Evolutionary conservation across 192 early-diverging fungal species (phyloP).

Genomic region (Coemansia sp.): DNA sequence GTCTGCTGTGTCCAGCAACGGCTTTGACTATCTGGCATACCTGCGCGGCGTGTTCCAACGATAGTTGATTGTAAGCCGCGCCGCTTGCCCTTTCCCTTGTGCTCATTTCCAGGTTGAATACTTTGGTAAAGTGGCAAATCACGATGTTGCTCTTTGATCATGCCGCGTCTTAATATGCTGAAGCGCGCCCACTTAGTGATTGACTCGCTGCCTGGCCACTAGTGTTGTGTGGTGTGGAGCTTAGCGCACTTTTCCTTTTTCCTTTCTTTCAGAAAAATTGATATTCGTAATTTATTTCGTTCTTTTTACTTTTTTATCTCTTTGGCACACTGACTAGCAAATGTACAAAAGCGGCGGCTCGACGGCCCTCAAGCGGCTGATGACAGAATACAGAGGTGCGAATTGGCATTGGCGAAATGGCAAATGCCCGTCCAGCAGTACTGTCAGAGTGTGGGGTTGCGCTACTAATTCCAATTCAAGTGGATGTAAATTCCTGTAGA

Average conservation of each 20-base stretch:
- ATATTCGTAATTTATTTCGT: background rate
- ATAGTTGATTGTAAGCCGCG: too few relatives aligned
- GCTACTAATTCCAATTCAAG: background rate
- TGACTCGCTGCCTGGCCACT: too few relatives aligned
- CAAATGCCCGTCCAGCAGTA: background rate
- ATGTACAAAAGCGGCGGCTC: conserved; percentile 59
- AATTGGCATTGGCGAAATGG: background rate
- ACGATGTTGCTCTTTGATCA: too few relatives aligned
- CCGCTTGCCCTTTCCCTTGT: background rate
- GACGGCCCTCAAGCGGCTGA: conserved; percentile 81
- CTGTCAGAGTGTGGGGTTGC: background rate
- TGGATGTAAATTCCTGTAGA: conserved; percentile 54
- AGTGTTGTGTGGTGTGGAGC: too few relatives aligned
- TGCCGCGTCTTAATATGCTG: too few relatives aligned
- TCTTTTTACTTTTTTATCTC: conserved; percentile 12
- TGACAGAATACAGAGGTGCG: conserved; percentile 87
- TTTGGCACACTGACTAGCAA: conserved; percentile 10
- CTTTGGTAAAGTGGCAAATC: too few relatives aligned
- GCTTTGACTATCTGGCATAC: conserved; percentile 76
- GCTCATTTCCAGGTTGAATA: background rate
- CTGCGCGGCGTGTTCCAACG: conserved; percentile 49
- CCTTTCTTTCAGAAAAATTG: background rate
- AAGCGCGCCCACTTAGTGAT: too few relatives aligned
- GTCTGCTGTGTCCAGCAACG: conserved; percentile 51
- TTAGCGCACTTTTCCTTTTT: background rate